Evolutionary conservation across 2,329 filamentous ascomycete genomes (phyloP).

Genomic region (Trichophyton mentagrophytes): DNA sequence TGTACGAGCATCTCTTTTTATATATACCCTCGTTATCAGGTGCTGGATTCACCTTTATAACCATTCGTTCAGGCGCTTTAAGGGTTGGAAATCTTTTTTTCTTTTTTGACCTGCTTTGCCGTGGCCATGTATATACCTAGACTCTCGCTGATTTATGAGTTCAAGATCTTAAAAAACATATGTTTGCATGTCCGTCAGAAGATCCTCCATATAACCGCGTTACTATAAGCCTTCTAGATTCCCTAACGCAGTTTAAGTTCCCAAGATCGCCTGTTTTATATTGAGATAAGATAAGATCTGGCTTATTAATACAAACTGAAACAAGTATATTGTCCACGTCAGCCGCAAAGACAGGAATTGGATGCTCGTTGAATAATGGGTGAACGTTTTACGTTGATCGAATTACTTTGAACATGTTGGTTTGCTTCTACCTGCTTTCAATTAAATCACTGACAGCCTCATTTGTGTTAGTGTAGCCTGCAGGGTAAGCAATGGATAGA

Average conservation of each 20-base stretch:
- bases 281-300: too few relatives aligned
- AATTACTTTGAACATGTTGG: not conserved
- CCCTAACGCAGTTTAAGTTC: too few relatives aligned
- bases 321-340: too few relatives aligned
- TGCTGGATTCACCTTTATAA: conserved; percentile 3
- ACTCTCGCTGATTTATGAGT: not conserved
- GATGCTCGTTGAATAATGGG: too few relatives aligned
- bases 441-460: not conserved
- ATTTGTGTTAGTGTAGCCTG: not conserved
- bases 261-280: too few relatives aligned
- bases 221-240: too few relatives aligned
- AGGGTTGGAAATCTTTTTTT: not conserved
- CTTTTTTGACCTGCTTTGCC: not conserved
- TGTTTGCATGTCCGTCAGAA: not conserved
- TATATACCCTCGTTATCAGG: conserved; percentile 4
- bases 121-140: not conserved
- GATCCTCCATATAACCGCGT: too few relatives aligned
- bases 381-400: not conserved
- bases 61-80: conserved; percentile 1
- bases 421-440: not conserved
- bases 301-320: too few relatives aligned
- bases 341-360: too few relatives aligned
- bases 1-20: not conserved
- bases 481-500: not conserved
- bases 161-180: not conserved